These are phyloP conservation scores for Strobilomyces echinocephalus DNA, from an alignment of 768 basidiomycete species.

Conservation along the genomic window DNA sequence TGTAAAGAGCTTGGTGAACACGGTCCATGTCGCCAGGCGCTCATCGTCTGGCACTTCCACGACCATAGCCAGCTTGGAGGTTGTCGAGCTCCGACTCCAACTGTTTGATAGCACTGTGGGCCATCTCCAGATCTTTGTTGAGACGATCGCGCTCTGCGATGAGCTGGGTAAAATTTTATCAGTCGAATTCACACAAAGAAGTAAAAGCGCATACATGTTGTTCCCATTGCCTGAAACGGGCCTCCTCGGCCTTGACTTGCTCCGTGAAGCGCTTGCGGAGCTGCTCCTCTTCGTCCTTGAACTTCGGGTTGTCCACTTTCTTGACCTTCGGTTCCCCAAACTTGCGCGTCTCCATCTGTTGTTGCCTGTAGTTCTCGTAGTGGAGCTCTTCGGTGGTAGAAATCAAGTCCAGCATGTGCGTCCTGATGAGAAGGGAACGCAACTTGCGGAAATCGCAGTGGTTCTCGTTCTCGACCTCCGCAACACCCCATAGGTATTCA, in stretches of 20 bases:
- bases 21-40: background rate
- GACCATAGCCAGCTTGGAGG: conserved; percentile 80
- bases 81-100: conserved; percentile 89
- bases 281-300: conserved; percentile 98
- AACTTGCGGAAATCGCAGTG: conserved; percentile 99
- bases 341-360: conserved; percentile 99
- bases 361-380: conserved; percentile 96
- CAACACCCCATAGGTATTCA: conserved; percentile 99
- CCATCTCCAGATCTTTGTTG: conserved; percentile 96
- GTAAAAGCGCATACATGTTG: conserved; percentile 67
- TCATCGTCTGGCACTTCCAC: conserved; percentile 44
- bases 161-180: conserved; percentile 50
- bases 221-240: conserved; percentile 98
- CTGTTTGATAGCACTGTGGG: conserved; percentile 87
- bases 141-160: conserved; percentile 97
- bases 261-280: conserved; percentile 98
- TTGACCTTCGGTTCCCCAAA: conserved; percentile 98
- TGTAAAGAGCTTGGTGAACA: conserved; percentile 3
- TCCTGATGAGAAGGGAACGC: conserved; percentile 90
- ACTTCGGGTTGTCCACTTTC: conserved; percentile 99
- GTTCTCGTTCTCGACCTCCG: conserved; percentile 98
- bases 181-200: conserved; percentile 5
- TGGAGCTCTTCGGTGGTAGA: conserved; percentile 92
- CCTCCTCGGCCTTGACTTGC: conserved; percentile 98
- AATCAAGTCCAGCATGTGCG: conserved; percentile 98